These are phyloP conservation scores for Carpinus viminea DNA, from an alignment of 306 rosid species.

Conservation along the genomic window DNA sequence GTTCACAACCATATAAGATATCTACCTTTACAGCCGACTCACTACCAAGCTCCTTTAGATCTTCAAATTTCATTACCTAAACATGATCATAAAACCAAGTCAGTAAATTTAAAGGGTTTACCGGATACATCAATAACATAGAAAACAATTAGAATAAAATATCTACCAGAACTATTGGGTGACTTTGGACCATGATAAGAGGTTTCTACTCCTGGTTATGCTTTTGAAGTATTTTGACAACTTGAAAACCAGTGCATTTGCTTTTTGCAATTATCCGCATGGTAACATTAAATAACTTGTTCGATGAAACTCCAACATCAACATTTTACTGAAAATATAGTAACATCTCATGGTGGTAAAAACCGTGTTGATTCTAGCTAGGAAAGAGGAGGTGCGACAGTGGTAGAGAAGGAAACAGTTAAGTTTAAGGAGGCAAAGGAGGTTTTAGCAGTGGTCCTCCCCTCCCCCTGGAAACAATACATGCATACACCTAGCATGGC, in stretches of 20 bases:
- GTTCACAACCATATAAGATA: neutral
- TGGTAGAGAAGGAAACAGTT: neutral
- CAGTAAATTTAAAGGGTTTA: slow-evolving; percentile 20
- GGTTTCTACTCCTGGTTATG: neutral
- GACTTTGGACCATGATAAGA: neutral
- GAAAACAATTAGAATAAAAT: neutral
- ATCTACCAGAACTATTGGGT: neutral
- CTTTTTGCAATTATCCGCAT: neutral
- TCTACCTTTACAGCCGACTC: slow-evolving; percentile 93
- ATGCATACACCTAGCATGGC: neutral
- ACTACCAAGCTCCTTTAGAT: slow-evolving; percentile 87
- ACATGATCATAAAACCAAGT: slow-evolving; percentile 26
- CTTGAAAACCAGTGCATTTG: neutral
- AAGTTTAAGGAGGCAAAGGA: neutral
- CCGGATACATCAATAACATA: slow-evolving; percentile 13
- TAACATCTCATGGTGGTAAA: neutral
- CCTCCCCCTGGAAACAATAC: neutral
- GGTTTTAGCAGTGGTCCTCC: neutral
- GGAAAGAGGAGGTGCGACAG: neutral
- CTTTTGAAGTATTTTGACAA: neutral
- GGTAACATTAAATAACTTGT: neutral
- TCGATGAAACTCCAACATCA: neutral
- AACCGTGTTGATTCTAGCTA: neutral
- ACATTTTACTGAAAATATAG: neutral
- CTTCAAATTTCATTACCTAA: slow-evolving; percentile 96